These are phyloP conservation scores for Capsicum chinense DNA, from an alignment of 257 asterid species.

Conservation along the genomic window DNA sequence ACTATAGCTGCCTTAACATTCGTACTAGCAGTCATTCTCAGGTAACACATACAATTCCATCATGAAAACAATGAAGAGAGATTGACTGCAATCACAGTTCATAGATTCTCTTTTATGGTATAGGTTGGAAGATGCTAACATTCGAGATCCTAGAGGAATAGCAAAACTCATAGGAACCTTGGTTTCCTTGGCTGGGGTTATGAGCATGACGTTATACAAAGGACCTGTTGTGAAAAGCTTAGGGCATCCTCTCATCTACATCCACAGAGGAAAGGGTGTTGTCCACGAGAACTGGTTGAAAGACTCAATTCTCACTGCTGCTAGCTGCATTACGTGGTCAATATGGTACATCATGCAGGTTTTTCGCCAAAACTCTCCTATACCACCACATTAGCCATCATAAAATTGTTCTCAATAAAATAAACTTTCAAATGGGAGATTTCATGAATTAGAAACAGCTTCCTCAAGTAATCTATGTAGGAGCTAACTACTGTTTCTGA, in stretches of 20 bases:
- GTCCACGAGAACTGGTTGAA: constrained; percentile 61
- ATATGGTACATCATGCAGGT: constrained; percentile 83
- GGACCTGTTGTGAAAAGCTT: constrained; percentile 55
- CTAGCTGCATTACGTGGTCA: constrained; percentile 79
- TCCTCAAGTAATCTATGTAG: background rate
- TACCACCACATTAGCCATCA: background rate
- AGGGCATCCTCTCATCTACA: constrained; percentile 49
- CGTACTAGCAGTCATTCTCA: constrained; percentile 65
- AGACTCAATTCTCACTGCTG: constrained; percentile 59
- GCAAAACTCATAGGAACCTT: constrained; percentile 66
- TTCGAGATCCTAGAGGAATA: constrained; percentile 56
- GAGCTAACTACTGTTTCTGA: background rate
- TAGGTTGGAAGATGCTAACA: constrained; percentile 68
- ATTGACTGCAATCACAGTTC: background rate
- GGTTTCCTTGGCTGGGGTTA: constrained; percentile 70
- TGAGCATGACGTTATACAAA: constrained; percentile 70
- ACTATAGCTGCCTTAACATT: constrained; percentile 73
- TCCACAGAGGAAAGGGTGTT: constrained; percentile 42
- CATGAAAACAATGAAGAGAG: background rate
- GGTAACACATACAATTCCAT: constrained; percentile 42
- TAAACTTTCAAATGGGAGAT: background rate
- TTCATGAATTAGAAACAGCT: background rate
- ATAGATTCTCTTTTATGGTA: background rate
- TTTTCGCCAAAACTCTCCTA: constrained; percentile 13
- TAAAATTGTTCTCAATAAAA: background rate